Conservation (phyloP, 495 filamentous ascomycete genomes). For the Geoglossum glabrum region DNA sequence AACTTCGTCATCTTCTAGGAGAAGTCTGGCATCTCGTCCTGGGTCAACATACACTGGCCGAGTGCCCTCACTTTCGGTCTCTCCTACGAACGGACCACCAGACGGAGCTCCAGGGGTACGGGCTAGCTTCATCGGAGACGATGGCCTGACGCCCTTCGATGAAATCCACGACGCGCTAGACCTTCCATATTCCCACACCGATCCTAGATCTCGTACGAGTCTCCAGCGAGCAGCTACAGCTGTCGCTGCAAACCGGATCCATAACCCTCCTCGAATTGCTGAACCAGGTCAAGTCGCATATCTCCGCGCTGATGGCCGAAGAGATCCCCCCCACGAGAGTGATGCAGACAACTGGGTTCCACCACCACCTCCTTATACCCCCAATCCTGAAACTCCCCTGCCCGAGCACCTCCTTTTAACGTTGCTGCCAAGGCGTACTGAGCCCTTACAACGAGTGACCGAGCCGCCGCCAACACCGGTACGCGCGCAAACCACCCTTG, state of each 20-base stretch:
- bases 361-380: constrained; percentile 73
- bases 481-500: neutral
- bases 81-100: neutral
- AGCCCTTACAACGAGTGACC: constrained; percentile 7
- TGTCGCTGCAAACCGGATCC: constrained; percentile 44
- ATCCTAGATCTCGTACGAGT: constrained; percentile 55
- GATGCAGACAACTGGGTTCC: constrained; percentile 88
- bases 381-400: constrained; percentile 40
- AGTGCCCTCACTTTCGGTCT: neutral
- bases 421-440: constrained; percentile 11
- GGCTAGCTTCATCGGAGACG: constrained; percentile 14
- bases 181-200: constrained; percentile 56
- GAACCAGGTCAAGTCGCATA: constrained; percentile 23
- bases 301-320: constrained; percentile 39
- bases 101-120: neutral
- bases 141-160: constrained; percentile 21
- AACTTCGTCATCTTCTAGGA: neutral
- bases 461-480: neutral
- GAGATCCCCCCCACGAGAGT: constrained; percentile 63
- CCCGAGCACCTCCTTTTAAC: constrained; percentile 28
- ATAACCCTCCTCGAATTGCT: constrained; percentile 28
- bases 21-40: neutral
- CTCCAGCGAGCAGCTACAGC: constrained; percentile 63
- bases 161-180: constrained; percentile 30
- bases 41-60: neutral